Percentiles rank a stretch among this genome's conserved stretches.
phyloP scores from a whole-genome alignment of 2,329 filamentous ascomycete genomes.

The Penicillium sumatraense region DNA sequence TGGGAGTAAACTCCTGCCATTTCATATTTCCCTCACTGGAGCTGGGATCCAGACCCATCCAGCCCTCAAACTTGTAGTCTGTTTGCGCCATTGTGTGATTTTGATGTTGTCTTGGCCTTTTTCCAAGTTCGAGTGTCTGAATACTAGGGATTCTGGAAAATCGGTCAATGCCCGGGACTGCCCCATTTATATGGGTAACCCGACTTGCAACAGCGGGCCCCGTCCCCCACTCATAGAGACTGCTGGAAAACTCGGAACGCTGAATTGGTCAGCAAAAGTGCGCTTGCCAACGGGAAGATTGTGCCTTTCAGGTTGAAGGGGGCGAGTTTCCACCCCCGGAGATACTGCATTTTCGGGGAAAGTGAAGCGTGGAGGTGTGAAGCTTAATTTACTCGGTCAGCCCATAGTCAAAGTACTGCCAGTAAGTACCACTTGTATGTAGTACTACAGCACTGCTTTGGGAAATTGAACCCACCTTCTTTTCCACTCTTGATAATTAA shows the following conservation, averaged over 20 bases:
- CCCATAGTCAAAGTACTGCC: too few relatives aligned
- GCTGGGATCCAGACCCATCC: constrained; percentile 57
- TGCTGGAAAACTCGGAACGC: constrained; percentile 14
- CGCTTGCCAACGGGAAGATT: neutral
- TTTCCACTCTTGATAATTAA: neutral
- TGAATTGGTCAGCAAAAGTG: constrained; percentile 23
- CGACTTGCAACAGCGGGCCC: constrained; percentile 3
- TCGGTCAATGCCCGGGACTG: constrained; percentile 1
- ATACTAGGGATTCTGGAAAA: neutral
- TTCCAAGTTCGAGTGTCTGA: neutral
- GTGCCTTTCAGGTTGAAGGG: neutral
- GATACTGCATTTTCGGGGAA: constrained; percentile 1
- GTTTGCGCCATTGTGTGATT: constrained; percentile 30
- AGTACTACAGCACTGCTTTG: neutral
- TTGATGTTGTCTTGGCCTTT: neutral
- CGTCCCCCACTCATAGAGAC: constrained; percentile 1
- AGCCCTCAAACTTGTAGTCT: constrained; percentile 61
- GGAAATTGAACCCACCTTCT: neutral
- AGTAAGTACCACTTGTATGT: too few relatives aligned
- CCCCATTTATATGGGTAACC: constrained; percentile 18
- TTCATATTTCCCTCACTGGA: constrained; percentile 59
- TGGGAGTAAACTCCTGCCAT: constrained; percentile 64
- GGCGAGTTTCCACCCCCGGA: too few relatives aligned
- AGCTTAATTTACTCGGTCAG: neutral
- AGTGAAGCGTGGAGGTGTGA: neutral